phyloP scores from a whole-genome alignment of 306 rosid genomes.

The Prinsepia uniflora region DNA sequence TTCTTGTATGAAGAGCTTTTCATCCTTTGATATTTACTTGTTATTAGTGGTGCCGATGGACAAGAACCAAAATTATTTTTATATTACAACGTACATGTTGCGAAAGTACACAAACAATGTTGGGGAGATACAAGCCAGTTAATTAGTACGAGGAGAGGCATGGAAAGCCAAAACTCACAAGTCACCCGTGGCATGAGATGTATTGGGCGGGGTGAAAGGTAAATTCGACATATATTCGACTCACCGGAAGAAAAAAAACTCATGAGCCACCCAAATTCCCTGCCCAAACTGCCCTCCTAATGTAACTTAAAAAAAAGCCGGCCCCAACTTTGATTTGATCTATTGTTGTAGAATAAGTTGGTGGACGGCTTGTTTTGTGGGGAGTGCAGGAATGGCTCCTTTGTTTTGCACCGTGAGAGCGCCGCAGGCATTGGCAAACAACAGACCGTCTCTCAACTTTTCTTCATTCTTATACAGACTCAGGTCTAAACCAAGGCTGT shows the following conservation, averaged over 20 bases:
- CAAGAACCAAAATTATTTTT: background rate
- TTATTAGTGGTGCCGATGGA: too few species aligned
- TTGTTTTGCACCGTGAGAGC: constrained; percentile 67
- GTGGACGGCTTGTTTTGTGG: constrained; percentile 57
- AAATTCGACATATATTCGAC: background rate
- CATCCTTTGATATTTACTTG: too few species aligned
- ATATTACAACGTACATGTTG: background rate
- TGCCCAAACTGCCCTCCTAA: background rate
- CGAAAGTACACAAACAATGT: background rate
- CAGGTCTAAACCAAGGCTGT: constrained; percentile 53
- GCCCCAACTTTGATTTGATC: background rate
- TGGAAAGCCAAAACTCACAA: background rate
- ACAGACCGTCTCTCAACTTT: constrained; percentile 46
- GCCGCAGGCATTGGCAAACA: constrained; percentile 73
- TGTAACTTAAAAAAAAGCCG: background rate
- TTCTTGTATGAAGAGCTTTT: too few species aligned
- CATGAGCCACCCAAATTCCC: background rate
- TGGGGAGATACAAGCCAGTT: background rate
- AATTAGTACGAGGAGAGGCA: background rate
- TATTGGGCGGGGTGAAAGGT: background rate
- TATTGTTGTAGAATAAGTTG: constrained; percentile 36
- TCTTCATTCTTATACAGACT: constrained; percentile 55
- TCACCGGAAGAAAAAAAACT: background rate
- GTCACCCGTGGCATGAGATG: background rate
- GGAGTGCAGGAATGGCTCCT: constrained; percentile 82